Conservation (phyloP, 441 rosid species). For the Euphorbia schlechtendalii region DNA sequence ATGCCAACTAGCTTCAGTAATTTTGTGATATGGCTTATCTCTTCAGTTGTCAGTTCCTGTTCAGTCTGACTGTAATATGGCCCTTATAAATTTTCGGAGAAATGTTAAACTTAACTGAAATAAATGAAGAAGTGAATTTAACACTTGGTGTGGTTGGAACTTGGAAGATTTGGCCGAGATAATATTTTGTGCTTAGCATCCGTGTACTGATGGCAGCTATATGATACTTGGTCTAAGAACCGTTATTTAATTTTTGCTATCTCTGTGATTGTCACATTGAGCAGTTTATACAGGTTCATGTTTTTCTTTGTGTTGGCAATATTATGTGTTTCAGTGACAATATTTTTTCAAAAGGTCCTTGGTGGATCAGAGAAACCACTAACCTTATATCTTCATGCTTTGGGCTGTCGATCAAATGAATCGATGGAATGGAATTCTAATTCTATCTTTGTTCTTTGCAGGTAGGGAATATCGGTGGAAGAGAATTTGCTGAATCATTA, state of each 20-base stretch:
- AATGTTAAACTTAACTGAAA: background rate
- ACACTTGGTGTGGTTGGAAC: background rate
- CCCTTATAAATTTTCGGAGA: background rate
- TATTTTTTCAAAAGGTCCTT: background rate
- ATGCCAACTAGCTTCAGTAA: background rate
- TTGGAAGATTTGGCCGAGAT: background rate
- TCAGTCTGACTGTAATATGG: background rate
- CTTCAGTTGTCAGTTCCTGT: background rate
- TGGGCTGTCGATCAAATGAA: background rate
- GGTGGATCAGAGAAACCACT: background rate
- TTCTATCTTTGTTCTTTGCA: slow-evolving; percentile 22
- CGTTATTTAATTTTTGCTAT: background rate
- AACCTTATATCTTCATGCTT: background rate
- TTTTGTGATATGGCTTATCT: background rate
- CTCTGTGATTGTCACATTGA: background rate
- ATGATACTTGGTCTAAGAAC: background rate
- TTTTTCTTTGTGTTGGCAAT: background rate
- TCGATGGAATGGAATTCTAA: slow-evolving; percentile 9
- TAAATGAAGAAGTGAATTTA: slow-evolving; percentile 3
- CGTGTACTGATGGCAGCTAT: background rate
- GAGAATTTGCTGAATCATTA: slow-evolving; percentile 96
- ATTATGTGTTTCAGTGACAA: background rate
- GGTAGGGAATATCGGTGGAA: slow-evolving; percentile 99
- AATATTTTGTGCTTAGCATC: background rate
- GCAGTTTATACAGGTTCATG: background rate